Base-by-base conservation (phyloP, 2,329 filamentous ascomycete genomes). In the Colletotrichum kahawae region DNA sequence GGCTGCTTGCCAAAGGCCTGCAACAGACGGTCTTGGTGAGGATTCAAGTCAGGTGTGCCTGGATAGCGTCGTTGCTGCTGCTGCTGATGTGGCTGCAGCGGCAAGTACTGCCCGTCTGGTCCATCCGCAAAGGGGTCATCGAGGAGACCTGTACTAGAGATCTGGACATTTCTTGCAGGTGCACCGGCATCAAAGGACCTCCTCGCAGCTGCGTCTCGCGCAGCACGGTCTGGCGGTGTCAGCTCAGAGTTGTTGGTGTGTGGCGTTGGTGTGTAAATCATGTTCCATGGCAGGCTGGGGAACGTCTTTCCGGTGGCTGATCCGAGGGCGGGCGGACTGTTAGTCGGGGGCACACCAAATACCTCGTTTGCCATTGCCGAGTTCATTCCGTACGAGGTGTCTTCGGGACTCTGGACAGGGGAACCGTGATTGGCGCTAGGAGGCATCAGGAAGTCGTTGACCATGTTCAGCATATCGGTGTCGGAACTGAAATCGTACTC, bases 341-440 rank as follows among this genome's bases (percentile, higher is more conserved):
- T 82, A 9, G 84, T 79, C 16, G 80, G 82, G 56, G 86, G 78
- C 56, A 84, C 82, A 33, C 84, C 87, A 77, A 90, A 90, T 3
- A 89, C 77, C 21, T 89, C 88, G 63, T 89, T 87, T 31, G 89
- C 87, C 9, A 87, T 89, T 4, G 83, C 80, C 12, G 87, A 88
- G 78, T 89, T 86, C 89, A 91, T 90, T 18, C 88, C 90, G 75
- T 91, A 91, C 3, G 88, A 90, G 4, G 88, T 84, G 51, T 90
- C 87, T 8, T 80, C 81, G 3, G 82, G 80, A 5, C 81, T 81
- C 21, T 82, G 80, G 27, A 75, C 75, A 1, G 82, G 80, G 57
- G 82, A 81, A 59, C 81, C 77, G 21, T 83, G 81, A 56, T 85
- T 83, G 9, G 86, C 83, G 75, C 89, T 84, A 31, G 87, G 84